Evolutionary conservation across 331 rosid species (phyloP), one percentile per base, ranked within the genome.

Genomic region (Quercus phellos): DNA sequence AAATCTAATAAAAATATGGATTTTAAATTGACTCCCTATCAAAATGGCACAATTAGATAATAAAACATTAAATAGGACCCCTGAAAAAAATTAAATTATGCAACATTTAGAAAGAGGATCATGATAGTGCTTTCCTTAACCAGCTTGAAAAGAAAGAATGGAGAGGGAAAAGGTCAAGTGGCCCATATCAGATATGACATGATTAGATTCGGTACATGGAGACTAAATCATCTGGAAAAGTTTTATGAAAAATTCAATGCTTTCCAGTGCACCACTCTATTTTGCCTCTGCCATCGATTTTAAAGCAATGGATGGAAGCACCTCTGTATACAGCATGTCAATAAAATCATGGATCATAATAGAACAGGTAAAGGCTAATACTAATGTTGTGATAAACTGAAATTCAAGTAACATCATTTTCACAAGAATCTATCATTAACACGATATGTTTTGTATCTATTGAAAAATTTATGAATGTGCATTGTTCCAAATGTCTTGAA

Each of bases 201-300:
- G 19, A 55, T 79, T 70, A 68, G 80, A 85, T 79, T 68, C 59
- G 14, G 35, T 46, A 46, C 53, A 46, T 29, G 46, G 29, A 51
- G 70, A 27, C 79, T 34, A 29, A 42, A 0, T 67, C 83, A 8
- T 43, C 60, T 42, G 21, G 9, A 18, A 70, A 74, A 55, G 24
- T 22, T 4, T 29, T 24, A n/a, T 32, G 27, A 18, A 66, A 66
- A 32, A 18, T 66, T 17, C 24, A 66, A 32, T 66, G 71, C 17
- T 4, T 19, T 43, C 55, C 35, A 22, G 16, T 9, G 60, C 70
- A 43, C 68, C 67, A 58, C 63, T 4, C 24, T 46, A 22, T 1
- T 30, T 1, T 56, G 76, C 14, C 17, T 42, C 21, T 32, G 13
- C 50, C 71, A 18, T 66, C 35, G 5, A 34, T 66, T 66, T 18